A percentile compares a stretch with the other conserved stretches of the same genome.
Evolutionary conservation across 2,329 filamentous ascomycete species (phyloP).

Genomic region (Hymenoscyphus albidus): DNA sequence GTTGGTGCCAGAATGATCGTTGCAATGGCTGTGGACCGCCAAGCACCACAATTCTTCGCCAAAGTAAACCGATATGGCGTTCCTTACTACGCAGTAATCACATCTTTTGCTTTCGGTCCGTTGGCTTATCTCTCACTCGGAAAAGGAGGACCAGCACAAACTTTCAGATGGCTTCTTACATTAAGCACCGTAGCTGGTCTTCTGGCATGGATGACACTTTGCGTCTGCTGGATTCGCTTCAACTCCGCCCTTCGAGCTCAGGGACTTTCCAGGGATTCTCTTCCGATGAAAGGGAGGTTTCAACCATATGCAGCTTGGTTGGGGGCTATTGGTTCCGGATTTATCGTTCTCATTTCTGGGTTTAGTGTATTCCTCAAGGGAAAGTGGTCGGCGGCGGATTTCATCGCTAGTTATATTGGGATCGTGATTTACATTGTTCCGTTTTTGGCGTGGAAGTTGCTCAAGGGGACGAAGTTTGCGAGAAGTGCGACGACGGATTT

Average conservation of each 20-base stretch:
- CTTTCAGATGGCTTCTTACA: slow-evolving; percentile 48
- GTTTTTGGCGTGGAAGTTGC: slow-evolving; percentile 38
- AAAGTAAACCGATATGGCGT: slow-evolving; percentile 46
- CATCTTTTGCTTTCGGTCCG: slow-evolving; percentile 12
- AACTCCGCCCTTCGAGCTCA: slow-evolving; percentile 44
- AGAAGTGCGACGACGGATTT: slow-evolving; percentile 10
- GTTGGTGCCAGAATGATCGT: slow-evolving; percentile 47
- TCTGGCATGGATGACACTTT: slow-evolving; percentile 9
- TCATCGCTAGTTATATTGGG: slow-evolving; percentile 52
- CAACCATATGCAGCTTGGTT: slow-evolving; percentile 49
- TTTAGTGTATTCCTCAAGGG: slow-evolving; percentile 53
- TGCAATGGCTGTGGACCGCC: slow-evolving; percentile 46
- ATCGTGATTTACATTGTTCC: slow-evolving; percentile 51
- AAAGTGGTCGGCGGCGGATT: slow-evolving; percentile 40
- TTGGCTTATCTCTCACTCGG: slow-evolving; percentile 39
- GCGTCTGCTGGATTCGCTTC: slow-evolving; percentile 7
- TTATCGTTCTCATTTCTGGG: slow-evolving; percentile 53
- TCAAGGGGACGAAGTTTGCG: slow-evolving; percentile 13
- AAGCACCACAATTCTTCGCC: slow-evolving; percentile 47
- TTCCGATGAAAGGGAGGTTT: slow-evolving; percentile 36
- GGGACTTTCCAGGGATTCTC: slow-evolving; percentile 42
- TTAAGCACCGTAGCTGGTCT: slow-evolving; percentile 28
- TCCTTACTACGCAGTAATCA: slow-evolving; percentile 43
- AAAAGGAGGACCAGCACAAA: slow-evolving; percentile 46
- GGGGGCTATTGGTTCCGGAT: slow-evolving; percentile 36